Conservation (phyloP, 148 eudicot species). For the Simmondsia chinensis region DNA sequence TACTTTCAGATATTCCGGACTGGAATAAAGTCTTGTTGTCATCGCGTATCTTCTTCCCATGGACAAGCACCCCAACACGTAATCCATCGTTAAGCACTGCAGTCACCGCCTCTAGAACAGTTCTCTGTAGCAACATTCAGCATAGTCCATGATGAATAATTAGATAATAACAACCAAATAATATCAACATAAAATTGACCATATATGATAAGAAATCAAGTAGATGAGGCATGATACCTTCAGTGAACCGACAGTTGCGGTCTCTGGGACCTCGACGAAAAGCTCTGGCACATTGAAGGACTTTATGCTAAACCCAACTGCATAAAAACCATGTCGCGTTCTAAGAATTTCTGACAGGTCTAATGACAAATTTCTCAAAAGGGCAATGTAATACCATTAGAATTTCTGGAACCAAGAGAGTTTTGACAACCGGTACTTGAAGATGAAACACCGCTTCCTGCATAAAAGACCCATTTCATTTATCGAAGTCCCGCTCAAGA, state of each 20-base stretch:
- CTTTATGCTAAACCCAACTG: slow-evolving; percentile 92
- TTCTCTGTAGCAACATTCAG: slow-evolving; percentile 37
- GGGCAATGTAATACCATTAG: slow-evolving; percentile 54
- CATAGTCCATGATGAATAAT: neutral
- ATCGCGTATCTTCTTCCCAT: slow-evolving; percentile 85
- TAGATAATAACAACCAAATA: neutral
- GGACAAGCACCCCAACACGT: slow-evolving; percentile 78
- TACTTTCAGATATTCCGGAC: slow-evolving; percentile 60
- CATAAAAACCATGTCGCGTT: slow-evolving; percentile 10
- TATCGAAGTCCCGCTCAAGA: too few species aligned
- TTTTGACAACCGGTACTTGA: slow-evolving; percentile 34
- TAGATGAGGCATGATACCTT: slow-evolving; percentile 41
- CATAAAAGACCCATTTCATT: slow-evolving; percentile 3
- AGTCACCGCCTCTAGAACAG: slow-evolving; percentile 80
- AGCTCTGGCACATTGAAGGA: slow-evolving; percentile 96
- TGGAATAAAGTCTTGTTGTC: slow-evolving; percentile 78
- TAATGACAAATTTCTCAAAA: too few species aligned
- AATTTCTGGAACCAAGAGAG: slow-evolving; percentile 35
- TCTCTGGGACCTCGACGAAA: slow-evolving; percentile 86
- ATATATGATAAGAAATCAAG: neutral
- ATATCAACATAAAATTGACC: neutral
- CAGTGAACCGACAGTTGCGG: slow-evolving; percentile 76
- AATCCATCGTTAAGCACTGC: slow-evolving; percentile 67
- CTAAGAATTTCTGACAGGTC: too few species aligned
- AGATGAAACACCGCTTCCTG: slow-evolving; percentile 42